phyloP scores from a whole-genome alignment of 345 rosid species.

The Pistacia integerrima region DNA sequence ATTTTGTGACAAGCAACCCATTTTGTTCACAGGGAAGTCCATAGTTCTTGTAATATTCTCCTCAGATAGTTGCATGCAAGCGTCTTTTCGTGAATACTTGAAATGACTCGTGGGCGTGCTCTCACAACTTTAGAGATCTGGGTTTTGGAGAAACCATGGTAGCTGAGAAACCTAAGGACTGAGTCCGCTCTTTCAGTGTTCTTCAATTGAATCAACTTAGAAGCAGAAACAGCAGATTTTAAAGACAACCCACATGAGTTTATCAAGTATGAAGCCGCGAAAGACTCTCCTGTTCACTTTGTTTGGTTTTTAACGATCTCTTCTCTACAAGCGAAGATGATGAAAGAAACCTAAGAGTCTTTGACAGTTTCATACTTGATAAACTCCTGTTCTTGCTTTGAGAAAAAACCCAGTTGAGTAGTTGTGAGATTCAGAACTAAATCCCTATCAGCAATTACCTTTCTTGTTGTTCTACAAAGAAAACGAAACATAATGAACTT shows the following conservation, averaged over 20 bases:
- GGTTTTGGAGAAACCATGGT: constrained; percentile 15
- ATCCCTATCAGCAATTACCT: background rate
- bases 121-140: constrained; percentile 12
- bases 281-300: background rate
- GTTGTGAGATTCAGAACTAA: background rate
- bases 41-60: constrained; percentile 15
- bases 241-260: constrained; percentile 15
- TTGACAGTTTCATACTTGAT: too few species aligned
- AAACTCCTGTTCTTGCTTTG: background rate
- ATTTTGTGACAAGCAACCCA: background rate
- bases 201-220: constrained; percentile 8
- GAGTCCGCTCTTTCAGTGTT: background rate
- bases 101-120: background rate
- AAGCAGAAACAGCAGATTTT: constrained; percentile 16
- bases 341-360: background rate
- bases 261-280: background rate
- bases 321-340: background rate
- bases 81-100: background rate
- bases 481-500: background rate
- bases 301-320: too few species aligned
- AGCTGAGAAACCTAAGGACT: constrained; percentile 3
- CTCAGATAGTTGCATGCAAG: constrained; percentile 32
- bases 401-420: background rate
- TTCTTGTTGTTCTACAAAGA: background rate
- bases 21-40: too few species aligned